phyloP scores from a whole-genome alignment of 2,329 filamentous ascomycete genomes.

The Fusarium foetens region DNA sequence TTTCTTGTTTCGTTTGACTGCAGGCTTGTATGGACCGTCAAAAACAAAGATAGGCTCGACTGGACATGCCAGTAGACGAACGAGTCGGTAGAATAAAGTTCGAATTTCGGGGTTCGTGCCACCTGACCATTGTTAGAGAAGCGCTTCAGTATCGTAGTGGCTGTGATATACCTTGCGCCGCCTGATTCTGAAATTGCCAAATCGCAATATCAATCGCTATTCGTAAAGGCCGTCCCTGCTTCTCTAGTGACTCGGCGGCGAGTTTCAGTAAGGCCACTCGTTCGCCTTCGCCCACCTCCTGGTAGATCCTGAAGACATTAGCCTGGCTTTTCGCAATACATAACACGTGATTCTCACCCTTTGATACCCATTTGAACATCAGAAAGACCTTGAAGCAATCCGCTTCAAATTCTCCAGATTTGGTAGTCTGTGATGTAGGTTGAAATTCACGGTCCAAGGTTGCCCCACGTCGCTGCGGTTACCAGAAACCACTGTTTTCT shows the following conservation, averaged over 20 bases:
- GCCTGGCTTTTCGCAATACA: rapidly evolving
- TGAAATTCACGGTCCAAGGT: slow-evolving; percentile 26
- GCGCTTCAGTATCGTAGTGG: neutral
- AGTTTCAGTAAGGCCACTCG: slow-evolving; percentile 85
- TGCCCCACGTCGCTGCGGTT: slow-evolving; percentile 48
- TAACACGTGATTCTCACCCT: slow-evolving; percentile 55
- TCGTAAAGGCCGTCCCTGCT: slow-evolving; percentile 77
- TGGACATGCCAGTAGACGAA: slow-evolving; percentile 79
- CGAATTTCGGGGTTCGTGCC: slow-evolving; percentile 90
- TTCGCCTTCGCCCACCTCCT: slow-evolving; percentile 84
- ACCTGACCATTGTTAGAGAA: slow-evolving; percentile 56
- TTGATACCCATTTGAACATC: slow-evolving; percentile 69
- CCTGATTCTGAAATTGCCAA: slow-evolving; percentile 95
- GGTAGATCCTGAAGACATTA: slow-evolving; percentile 75
- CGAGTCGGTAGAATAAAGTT: slow-evolving; percentile 90
- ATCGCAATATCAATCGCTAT: slow-evolving; percentile 95
- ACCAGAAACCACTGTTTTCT: slow-evolving; percentile 44
- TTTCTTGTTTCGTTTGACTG: slow-evolving; percentile 87
- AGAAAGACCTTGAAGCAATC: slow-evolving; percentile 12
- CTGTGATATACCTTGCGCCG: slow-evolving; percentile 69
- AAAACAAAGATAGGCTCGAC: slow-evolving; percentile 92
- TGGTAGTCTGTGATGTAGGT: slow-evolving; percentile 32
- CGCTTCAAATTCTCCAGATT: slow-evolving; percentile 1
- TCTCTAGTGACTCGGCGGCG: slow-evolving; percentile 79
- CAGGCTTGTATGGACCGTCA: slow-evolving; percentile 85